phyloP scores from a whole-genome alignment of 75 land plant species.

The Selaginella moellendorffii region DNA sequence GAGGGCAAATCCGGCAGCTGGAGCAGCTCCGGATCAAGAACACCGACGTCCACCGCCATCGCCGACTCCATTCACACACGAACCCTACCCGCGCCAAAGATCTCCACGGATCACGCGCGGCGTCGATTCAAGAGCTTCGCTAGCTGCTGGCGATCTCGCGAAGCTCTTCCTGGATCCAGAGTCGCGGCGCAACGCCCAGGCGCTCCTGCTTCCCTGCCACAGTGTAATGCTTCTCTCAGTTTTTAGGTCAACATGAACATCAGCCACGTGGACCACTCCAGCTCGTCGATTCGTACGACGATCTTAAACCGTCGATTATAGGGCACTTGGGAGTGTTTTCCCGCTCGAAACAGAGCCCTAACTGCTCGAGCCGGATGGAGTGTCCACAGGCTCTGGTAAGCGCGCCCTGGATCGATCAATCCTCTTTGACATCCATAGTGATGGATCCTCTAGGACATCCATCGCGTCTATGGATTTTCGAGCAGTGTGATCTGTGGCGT shows the following conservation, averaged over 20 bases:
- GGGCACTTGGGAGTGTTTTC: too few relatives aligned
- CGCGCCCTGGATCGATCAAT: too few relatives aligned
- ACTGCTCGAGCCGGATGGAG: background rate
- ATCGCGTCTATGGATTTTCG: slow-evolving; percentile 14
- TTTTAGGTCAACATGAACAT: background rate
- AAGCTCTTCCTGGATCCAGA: too few relatives aligned
- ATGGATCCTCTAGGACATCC: slow-evolving; percentile 13
- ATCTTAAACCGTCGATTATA: too few relatives aligned
- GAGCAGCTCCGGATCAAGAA: slow-evolving; percentile 68
- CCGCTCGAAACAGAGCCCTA: background rate
- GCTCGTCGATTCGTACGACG: too few relatives aligned
- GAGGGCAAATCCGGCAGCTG: slow-evolving; percentile 61
- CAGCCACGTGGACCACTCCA: too few relatives aligned
- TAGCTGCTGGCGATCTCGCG: too few relatives aligned
- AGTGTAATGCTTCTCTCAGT: background rate
- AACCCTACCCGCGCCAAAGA: background rate
- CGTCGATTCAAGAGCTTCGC: too few relatives aligned
- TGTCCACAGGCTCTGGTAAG: background rate
- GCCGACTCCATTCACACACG: slow-evolving; percentile 19
- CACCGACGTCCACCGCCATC: slow-evolving; percentile 27
- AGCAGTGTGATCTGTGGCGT: slow-evolving; percentile 9
- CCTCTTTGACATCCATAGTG: too few relatives aligned
- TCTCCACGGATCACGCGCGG: too few relatives aligned
- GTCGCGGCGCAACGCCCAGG: too few relatives aligned
- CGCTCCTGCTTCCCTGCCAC: background rate